phyloP scores from a whole-genome alignment of 768 basidiomycete species.

The Tylopilus felleus region DNA sequence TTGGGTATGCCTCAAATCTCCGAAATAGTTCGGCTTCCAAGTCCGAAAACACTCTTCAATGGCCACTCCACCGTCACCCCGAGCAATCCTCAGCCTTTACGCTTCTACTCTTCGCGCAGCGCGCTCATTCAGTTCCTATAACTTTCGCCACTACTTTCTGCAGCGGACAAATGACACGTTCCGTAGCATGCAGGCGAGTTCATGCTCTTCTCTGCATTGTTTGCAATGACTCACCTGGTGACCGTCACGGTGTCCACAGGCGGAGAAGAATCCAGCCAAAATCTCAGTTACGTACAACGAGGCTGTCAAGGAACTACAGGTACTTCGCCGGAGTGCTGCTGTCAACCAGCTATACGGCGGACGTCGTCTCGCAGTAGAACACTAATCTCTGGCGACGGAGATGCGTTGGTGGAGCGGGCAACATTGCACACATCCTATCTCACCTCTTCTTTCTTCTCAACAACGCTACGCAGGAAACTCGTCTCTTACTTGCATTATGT shows the following conservation, averaged over 20 bases:
- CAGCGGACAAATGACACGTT: conserved; percentile 49
- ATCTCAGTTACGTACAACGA: conserved; percentile 63
- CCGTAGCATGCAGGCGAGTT: neutral
- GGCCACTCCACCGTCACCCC: conserved; percentile 52
- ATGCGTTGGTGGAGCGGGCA: neutral
- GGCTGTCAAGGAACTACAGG: conserved; percentile 52
- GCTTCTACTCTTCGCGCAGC: conserved; percentile 70
- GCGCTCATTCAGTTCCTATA: conserved; percentile 84
- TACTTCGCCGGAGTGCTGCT: conserved; percentile 68
- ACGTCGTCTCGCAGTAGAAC: conserved; percentile 79
- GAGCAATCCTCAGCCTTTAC: conserved; percentile 76
- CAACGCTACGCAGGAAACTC: neutral
- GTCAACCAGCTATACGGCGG: conserved; percentile 82
- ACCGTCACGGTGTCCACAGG: conserved; percentile 37
- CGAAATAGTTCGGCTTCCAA: neutral
- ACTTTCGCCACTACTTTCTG: conserved; percentile 85
- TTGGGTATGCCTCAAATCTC: neutral
- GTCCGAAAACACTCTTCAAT: conserved; percentile 22
- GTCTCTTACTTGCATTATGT: neutral
- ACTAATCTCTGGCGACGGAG: conserved; percentile 15
- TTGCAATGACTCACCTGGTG: neutral
- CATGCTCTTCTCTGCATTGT: neutral
- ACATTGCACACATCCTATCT: neutral
- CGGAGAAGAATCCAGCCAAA: conserved; percentile 53
- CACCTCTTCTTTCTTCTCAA: neutral